Conservation (phyloP, 2,329 filamentous ascomycete genomes). For the Xylariaceae sp. region DNA sequence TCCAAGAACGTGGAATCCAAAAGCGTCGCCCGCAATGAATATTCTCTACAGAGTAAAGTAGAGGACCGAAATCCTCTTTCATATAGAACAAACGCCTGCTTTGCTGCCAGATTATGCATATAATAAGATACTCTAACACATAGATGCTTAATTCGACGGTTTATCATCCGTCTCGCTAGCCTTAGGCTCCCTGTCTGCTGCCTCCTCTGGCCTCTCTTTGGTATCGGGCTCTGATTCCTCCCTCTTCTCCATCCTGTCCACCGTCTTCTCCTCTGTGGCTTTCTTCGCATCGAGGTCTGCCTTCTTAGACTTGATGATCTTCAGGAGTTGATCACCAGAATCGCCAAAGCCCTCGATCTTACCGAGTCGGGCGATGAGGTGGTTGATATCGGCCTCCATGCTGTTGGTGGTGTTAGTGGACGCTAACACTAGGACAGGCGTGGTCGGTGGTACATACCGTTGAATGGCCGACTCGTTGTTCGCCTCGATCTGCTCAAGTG, state of each 20-base stretch:
- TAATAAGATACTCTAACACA: conserved; percentile 1
- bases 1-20: no score
- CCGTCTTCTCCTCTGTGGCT: conserved; percentile 9
- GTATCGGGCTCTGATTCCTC: background rate
- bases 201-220: conserved; percentile 2
- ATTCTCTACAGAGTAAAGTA: no score
- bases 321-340: conserved; percentile 64
- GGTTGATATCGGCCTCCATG: conserved; percentile 72
- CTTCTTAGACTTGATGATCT: conserved; percentile 60
- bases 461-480: conserved; percentile 65
- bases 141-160: conserved; percentile 10
- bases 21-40: no score
- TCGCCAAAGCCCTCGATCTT: conserved; percentile 78
- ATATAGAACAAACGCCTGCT: conserved; percentile 21
- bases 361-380: conserved; percentile 65
- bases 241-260: conserved; percentile 1
- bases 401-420: conserved; percentile 40
- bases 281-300: conserved; percentile 19
- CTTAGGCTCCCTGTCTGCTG: conserved; percentile 1
- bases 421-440: background rate
- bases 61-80: conserved; percentile 3
- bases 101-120: conserved; percentile 13
- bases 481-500: conserved; percentile 62
- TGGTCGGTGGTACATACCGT: conserved; percentile 51
- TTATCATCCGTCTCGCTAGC: conserved; percentile 13